Evolutionary conservation across 2,329 filamentous ascomycete species (phyloP).

Genomic region (Nigrospora osmanthi): DNA sequence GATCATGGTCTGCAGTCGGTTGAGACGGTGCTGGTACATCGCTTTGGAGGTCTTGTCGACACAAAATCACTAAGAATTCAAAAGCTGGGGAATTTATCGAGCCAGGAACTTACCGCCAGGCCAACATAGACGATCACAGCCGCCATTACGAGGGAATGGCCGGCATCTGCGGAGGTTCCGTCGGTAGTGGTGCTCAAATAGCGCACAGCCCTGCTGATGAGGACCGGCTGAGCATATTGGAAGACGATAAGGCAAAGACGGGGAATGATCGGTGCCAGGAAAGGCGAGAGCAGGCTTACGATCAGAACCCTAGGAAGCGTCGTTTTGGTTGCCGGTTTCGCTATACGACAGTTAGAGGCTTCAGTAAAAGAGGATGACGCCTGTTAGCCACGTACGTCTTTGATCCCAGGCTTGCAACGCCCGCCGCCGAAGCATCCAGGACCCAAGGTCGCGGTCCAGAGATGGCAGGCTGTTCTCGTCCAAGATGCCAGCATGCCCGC

Average conservation of each 20-base stretch:
- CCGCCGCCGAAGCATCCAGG: slow-evolving; percentile 10
- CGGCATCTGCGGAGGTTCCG: no score
- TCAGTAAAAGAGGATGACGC: background rate
- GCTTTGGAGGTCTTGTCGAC: no score
- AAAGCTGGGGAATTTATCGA: slow-evolving; percentile 1
- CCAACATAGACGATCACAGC: background rate
- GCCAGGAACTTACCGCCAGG: background rate
- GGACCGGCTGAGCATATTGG: background rate
- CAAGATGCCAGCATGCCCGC: slow-evolving; percentile 19
- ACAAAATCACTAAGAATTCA: slow-evolving; percentile 18
- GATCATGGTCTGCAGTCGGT: no score
- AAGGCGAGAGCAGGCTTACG: slow-evolving; percentile 16
- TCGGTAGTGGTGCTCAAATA: background rate
- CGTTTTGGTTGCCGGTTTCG: slow-evolving; percentile 11
- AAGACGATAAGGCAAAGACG: background rate
- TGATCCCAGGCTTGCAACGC: slow-evolving; percentile 18
- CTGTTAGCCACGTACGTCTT: slow-evolving; percentile 12
- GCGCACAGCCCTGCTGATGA: background rate
- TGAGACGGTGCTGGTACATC: no score
- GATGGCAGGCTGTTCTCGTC: slow-evolving; percentile 14
- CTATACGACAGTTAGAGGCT: slow-evolving; percentile 5
- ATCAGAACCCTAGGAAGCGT: slow-evolving; percentile 23
- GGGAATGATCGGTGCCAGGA: slow-evolving; percentile 22
- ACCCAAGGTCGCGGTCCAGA: slow-evolving; percentile 13
- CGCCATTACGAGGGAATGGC: background rate